Base-by-base conservation (phyloP, 2,329 filamentous ascomycete species). In the Thielaviopsis euricoi region DNA sequence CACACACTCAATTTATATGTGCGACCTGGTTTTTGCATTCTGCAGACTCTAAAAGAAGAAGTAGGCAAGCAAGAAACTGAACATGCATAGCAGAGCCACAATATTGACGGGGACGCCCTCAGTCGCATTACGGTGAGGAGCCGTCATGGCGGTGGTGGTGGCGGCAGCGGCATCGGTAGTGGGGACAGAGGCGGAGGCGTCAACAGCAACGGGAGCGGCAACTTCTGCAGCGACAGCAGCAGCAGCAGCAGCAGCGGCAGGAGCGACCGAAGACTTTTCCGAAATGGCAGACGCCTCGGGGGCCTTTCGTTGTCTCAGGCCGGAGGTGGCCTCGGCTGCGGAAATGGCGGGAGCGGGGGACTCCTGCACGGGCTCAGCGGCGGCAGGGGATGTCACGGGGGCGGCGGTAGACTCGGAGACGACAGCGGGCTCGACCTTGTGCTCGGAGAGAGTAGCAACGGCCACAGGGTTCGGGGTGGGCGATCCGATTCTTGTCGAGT, bases 61-160 rank as follows among this genome's bases (percentile, higher is more conserved):
- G 73, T 96, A 98, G 58, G 89, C 93, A 65, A 97, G 79, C 67
- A 98, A 72, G 74, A 98, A 98, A 75, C 88, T 90, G 62, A 95
- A 66, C 65, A 98, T 75, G 69, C 90, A 96, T 50, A 98, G 74
- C 22, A 82, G 75, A 22, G 93, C 91, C 51, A 87, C 87, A 62
- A 91, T 80, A 69, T 91, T 85, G 54, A 98, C 81, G 0, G 93
- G 84, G 3, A 98, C 91, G 22, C 93, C 91, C 64, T 89, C 82
- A 40, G 58, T 56, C 23, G 57, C 57, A 52, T 53, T 58, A 13
- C 61, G 58, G 19, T 55, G 55, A 22, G 58, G 53, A 6, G 58
- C 52, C 25, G 54, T 57, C 25, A 62, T 33, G 26, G 52, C 48
- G 10, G 25, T 37, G 19, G 22, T 21, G 13, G 48, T 29, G 22